These are phyloP conservation scores for Neophaeococcomyces mojaviensis DNA, from an alignment of 2,329 filamentous ascomycete species.

Conservation along the genomic window DNA sequence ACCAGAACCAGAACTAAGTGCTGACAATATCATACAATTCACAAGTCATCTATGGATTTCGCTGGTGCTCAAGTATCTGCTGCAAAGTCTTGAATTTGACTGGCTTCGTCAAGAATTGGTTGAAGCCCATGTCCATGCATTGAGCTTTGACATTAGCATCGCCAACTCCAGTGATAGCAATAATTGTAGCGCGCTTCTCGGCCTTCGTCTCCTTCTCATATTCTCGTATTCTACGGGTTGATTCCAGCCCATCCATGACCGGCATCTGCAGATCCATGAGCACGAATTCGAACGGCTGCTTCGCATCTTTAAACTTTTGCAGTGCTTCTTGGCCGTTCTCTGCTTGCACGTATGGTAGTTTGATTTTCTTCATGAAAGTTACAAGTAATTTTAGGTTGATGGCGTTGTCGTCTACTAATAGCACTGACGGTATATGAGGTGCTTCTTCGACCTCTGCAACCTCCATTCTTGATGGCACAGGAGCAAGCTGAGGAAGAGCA, in stretches of 20 bases:
- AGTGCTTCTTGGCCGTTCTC: constrained; percentile 38
- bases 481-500: neutral
- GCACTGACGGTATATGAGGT: constrained; percentile 22
- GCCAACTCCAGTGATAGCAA: constrained; percentile 38
- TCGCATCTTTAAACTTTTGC: constrained; percentile 27
- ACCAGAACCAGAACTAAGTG: too few relatives aligned
- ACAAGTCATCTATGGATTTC: neutral
- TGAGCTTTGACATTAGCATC: constrained; percentile 37
- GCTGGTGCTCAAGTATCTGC: constrained; percentile 25
- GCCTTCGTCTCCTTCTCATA: constrained; percentile 31
- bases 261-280: constrained; percentile 46
- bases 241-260: constrained; percentile 42
- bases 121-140: constrained; percentile 36
- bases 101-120: constrained; percentile 42
- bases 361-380: constrained; percentile 36
- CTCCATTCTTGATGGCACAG: constrained; percentile 1
- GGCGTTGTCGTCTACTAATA: constrained; percentile 40
- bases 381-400: constrained; percentile 40
- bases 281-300: constrained; percentile 35
- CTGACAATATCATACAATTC: too few relatives aligned
- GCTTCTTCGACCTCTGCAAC: neutral
- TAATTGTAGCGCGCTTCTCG: constrained; percentile 31
- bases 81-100: constrained; percentile 39
- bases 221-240: constrained; percentile 39
- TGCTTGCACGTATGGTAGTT: constrained; percentile 31